Evolutionary conservation across 2,329 filamentous ascomycete species (phyloP).

Genomic region (Teratosphaeria nubilosa): DNA sequence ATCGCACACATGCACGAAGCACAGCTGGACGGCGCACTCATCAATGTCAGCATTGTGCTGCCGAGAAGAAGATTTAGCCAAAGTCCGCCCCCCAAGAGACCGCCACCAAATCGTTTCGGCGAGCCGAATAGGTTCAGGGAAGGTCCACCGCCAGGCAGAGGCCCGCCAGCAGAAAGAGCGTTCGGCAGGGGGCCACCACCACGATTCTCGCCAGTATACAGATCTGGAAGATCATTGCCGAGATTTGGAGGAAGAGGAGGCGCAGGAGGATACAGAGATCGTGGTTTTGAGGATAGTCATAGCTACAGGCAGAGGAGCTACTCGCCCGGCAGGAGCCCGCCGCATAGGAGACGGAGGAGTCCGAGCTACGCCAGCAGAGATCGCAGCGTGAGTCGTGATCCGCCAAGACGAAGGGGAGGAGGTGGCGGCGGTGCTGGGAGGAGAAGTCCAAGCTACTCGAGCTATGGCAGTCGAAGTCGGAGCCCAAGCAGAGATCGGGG

Average conservation of each 20-base stretch:
- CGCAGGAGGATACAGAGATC: conserved; percentile 22
- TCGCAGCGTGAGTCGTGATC: conserved; percentile 14
- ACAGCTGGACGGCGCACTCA: conserved; percentile 70
- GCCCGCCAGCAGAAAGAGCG: conserved; percentile 17
- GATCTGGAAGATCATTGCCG: conserved; percentile 16
- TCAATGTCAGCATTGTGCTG: conserved; percentile 82
- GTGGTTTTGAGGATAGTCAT: conserved; percentile 17
- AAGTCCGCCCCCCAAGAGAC: conserved; percentile 62
- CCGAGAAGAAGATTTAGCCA: conserved; percentile 74
- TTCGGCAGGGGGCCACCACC: conserved; percentile 13
- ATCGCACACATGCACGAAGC: conserved; percentile 95
- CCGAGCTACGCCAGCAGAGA: conserved; percentile 23
- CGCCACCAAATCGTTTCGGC: conserved; percentile 40
- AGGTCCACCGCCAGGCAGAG: conserved; percentile 12
- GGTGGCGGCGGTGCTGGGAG: conserved; percentile 7
- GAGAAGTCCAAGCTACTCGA: conserved; percentile 14
- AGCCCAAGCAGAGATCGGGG: conserved; percentile 17
- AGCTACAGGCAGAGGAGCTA: conserved; percentile 17
- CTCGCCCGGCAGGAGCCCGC: conserved; percentile 11
- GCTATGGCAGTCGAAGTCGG: conserved; percentile 12
- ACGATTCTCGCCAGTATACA: conserved; percentile 15
- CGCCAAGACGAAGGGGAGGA: conserved; percentile 12
- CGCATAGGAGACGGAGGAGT: conserved; percentile 24
- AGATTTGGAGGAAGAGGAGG: conserved; percentile 13
- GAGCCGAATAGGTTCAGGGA: conserved; percentile 29